phyloP scores from a whole-genome alignment of 805 yeast genomes.

The Saccharomyces cerevisiae region DNA sequence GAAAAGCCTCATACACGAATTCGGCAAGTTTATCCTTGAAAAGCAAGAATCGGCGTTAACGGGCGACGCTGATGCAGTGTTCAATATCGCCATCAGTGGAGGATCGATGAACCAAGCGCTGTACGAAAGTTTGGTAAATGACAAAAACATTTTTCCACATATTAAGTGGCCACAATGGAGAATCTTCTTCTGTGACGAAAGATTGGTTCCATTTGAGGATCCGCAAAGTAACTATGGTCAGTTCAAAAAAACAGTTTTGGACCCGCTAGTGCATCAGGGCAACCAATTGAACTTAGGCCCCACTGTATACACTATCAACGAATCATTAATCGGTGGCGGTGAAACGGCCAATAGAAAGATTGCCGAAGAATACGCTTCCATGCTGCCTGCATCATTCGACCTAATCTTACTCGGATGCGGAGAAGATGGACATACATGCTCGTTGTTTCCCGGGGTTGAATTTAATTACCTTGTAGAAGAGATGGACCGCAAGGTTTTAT shows the following conservation, averaged over 20 bases:
- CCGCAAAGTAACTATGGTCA: slow-evolving; percentile 77
- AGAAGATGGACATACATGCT: slow-evolving; percentile 90
- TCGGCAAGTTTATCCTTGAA: slow-evolving; percentile 52
- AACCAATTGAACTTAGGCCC: slow-evolving; percentile 39
- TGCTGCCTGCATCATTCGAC: slow-evolving; percentile 48
- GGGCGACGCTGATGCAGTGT: slow-evolving; percentile 30
- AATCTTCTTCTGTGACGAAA: slow-evolving; percentile 79
- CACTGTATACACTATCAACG: slow-evolving; percentile 57
- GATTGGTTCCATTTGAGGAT: slow-evolving; percentile 73
- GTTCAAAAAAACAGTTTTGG: slow-evolving; percentile 54
- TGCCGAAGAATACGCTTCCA: slow-evolving; percentile 52
- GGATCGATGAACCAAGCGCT: slow-evolving; percentile 73
- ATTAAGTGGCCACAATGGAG: slow-evolving; percentile 67
- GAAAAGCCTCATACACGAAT: slow-evolving; percentile 50
- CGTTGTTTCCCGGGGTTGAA: slow-evolving; percentile 62
- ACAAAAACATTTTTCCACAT: slow-evolving; percentile 34
- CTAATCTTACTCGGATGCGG: slow-evolving; percentile 77
- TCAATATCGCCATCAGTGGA: slow-evolving; percentile 77
- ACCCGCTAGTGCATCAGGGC: slow-evolving; percentile 37
- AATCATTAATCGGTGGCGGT: slow-evolving; percentile 46
- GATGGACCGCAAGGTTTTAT: slow-evolving; percentile 41
- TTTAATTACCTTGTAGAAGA: slow-evolving; percentile 51
- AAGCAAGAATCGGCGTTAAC: slow-evolving; percentile 53
- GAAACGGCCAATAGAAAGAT: slow-evolving; percentile 44
- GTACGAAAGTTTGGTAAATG: slow-evolving; percentile 54